Evolutionary conservation across 805 yeast species (phyloP).

Genomic region (Yarrowia sp.): DNA sequence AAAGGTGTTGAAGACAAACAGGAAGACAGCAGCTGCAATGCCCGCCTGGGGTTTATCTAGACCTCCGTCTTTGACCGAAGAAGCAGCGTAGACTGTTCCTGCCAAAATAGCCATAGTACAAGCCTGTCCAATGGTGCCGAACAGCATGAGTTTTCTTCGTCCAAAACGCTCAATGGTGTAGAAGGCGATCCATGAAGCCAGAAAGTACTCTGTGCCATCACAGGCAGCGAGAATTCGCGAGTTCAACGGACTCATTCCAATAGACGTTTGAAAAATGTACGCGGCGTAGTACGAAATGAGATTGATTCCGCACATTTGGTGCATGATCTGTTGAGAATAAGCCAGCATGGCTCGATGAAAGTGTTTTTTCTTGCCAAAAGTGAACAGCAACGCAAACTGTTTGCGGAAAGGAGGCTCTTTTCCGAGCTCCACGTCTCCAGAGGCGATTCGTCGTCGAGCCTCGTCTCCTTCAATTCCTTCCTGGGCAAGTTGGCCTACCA

Average conservation of each 20-base stretch:
- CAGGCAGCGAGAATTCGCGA: slow-evolving; percentile 44
- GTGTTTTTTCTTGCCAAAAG: slow-evolving; percentile 19
- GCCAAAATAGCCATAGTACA: slow-evolving; percentile 45
- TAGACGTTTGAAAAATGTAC: slow-evolving; percentile 69
- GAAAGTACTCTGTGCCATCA: slow-evolving; percentile 60
- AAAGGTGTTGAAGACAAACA: slow-evolving; percentile 23
- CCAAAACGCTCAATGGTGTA: slow-evolving; percentile 56
- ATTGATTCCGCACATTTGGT: slow-evolving; percentile 90
- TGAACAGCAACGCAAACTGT: slow-evolving; percentile 5
- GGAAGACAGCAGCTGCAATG: slow-evolving; percentile 11
- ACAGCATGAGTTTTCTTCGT: slow-evolving; percentile 67
- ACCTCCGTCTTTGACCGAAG: slow-evolving; percentile 5
- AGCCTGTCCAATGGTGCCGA: slow-evolving; percentile 74
- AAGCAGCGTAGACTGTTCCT: slow-evolving; percentile 28
- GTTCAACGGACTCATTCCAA: slow-evolving; percentile 54
- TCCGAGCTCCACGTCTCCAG: slow-evolving; percentile 6
- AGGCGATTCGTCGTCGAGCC: background rate
- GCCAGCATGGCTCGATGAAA: slow-evolving; percentile 40
- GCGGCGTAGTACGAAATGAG: slow-evolving; percentile 91
- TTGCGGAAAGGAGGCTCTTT: slow-evolving; percentile 6
- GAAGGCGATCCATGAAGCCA: slow-evolving; percentile 61
- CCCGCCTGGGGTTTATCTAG: slow-evolving; percentile 11
- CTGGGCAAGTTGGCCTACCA: slow-evolving; percentile 10
- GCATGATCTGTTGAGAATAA: slow-evolving; percentile 59
- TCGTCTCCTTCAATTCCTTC: slow-evolving; percentile 13